phyloP scores from a whole-genome alignment of 1,139 yeast species.

The Sugiyamaella neomexicana region DNA sequence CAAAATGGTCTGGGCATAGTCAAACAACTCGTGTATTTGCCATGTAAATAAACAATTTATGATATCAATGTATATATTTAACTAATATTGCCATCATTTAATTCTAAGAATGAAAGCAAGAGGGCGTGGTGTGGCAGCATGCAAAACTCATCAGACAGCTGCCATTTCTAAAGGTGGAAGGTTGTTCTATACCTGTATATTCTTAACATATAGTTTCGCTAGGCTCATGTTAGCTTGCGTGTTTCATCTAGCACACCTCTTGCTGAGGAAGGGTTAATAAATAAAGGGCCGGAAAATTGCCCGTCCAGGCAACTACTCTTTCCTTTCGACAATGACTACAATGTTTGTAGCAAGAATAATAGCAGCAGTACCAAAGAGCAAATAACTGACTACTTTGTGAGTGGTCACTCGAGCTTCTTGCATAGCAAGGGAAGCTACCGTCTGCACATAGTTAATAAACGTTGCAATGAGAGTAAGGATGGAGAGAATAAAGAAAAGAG shows the following conservation, averaged over 20 bases:
- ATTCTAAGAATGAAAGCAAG: neutral
- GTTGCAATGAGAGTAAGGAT: slow-evolving; percentile 26
- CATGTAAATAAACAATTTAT: slow-evolving; percentile 13
- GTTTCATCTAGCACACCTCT: no score
- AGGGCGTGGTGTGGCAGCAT: neutral
- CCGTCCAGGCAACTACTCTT: neutral
- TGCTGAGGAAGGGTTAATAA: no score
- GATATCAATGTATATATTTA: slow-evolving; percentile 8
- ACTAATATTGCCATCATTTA: no score
- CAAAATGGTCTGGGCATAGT: slow-evolving; percentile 30
- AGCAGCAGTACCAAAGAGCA: slow-evolving; percentile 27
- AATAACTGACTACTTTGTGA: slow-evolving; percentile 20
- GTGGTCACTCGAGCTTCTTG: slow-evolving; percentile 31
- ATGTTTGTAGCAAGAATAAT: slow-evolving; percentile 30
- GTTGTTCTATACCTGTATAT: no score
- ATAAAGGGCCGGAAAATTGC: no score
- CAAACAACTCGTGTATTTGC: neutral
- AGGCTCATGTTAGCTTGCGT: no score
- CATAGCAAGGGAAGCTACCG: slow-evolving; percentile 29
- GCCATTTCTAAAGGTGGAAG: no score
- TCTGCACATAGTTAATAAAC: slow-evolving; percentile 29
- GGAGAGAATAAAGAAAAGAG: slow-evolving; percentile 29
- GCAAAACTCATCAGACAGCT: no score
- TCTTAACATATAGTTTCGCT: no score
- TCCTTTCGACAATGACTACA: slow-evolving; percentile 20